Base-by-base conservation (phyloP, 768 basidiomycete species). In the Suillus americanus region DNA sequence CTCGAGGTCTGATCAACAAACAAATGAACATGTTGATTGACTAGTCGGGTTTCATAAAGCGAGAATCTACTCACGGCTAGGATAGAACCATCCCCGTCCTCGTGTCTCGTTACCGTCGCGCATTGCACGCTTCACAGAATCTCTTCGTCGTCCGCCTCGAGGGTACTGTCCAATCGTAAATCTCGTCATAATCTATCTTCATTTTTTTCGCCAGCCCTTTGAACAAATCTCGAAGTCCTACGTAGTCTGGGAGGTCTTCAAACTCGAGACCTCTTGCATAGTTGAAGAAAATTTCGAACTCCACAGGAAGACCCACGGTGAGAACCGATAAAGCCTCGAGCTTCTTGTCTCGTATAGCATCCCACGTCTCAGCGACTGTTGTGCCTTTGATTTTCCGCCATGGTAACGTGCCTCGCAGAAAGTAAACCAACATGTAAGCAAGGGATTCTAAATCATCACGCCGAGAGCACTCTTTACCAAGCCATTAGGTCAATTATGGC, bases 221-320 rank as follows among this genome's bases (percentile, higher is more conserved):
- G 75, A 95, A 92, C 53, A 94, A 83, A 53, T 83, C 85, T 50
- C 93, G 83, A 28, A 95, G 79, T 33, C 93, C 93, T 51, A 88
- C 89, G 70, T 95, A 96, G 76, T 96, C 94, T 12, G 94, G 94
- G 46, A 92, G 81, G 79, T 95, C 94, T 71, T 92, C 92, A 69
- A 95, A 95, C 67, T 89, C 89, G 41, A 96, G 86, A 2, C 87
- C 87, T 53, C 94, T 86, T 25, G 90, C 87, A 77, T 95, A 95
- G 53, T 76, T 77, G 75, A 89, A 90, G 69, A 94, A 83, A 62
- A 92, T 85, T 67, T 89, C 90, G 65, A 94, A 92, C 76, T 95
- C 92, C 56, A 87, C 82, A 16, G 91, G 92, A 62, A 94, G 85
- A 5, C 89, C 88, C 62, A 87, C 84, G 10, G 91, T 92, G 61